phyloP scores from a whole-genome alignment of 2,329 filamentous ascomycete species.

The Phaeosphaeria sp. region DNA sequence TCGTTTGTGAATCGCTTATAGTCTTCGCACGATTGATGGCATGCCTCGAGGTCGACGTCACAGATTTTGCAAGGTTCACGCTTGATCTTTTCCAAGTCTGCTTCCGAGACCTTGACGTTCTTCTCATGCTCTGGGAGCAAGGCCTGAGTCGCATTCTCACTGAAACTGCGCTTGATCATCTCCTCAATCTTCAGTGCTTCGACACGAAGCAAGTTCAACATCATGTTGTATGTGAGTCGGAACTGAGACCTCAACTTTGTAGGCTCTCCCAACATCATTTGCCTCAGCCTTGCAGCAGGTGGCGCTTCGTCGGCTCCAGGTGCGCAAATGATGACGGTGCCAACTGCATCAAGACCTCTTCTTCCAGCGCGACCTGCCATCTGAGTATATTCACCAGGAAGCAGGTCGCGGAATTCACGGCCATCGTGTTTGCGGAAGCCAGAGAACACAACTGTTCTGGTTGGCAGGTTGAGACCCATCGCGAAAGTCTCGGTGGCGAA shows the following conservation, averaged over 20 bases:
- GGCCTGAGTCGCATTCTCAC: constrained; percentile 95
- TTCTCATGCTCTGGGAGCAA: constrained; percentile 94
- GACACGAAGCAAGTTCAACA: constrained; percentile 90
- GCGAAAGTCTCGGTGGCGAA: constrained; percentile 99
- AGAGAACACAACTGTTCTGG: constrained; percentile 95
- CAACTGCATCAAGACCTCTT: constrained; percentile 89
- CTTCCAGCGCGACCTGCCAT: constrained; percentile 97
- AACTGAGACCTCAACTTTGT: constrained; percentile 97
- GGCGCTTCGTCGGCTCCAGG: constrained; percentile 86
- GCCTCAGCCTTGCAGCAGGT: constrained; percentile 78
- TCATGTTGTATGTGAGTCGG: constrained; percentile 99
- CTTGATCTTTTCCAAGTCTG: constrained; percentile 88
- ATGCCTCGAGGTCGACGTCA: constrained; percentile 78
- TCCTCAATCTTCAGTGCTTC: constrained; percentile 98
- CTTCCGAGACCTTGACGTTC: constrained; percentile 89
- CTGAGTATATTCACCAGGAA: constrained; percentile 96
- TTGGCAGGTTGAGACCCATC: constrained; percentile 96
- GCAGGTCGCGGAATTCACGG: constrained; percentile 84
- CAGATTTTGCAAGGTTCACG: constrained; percentile 83
- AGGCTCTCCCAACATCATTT: constrained; percentile 95
- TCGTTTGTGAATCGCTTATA: constrained; percentile 82
- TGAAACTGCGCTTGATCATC: constrained; percentile 99
- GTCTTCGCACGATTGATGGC: constrained; percentile 81
- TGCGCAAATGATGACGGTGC: constrained; percentile 90
- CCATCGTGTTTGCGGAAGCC: constrained; percentile 97